Percentiles rank a stretch among this genome's conserved stretches.
phyloP scores from a whole-genome alignment of 1,284 basidiomycete genomes.

The Melampsora americana region DNA sequence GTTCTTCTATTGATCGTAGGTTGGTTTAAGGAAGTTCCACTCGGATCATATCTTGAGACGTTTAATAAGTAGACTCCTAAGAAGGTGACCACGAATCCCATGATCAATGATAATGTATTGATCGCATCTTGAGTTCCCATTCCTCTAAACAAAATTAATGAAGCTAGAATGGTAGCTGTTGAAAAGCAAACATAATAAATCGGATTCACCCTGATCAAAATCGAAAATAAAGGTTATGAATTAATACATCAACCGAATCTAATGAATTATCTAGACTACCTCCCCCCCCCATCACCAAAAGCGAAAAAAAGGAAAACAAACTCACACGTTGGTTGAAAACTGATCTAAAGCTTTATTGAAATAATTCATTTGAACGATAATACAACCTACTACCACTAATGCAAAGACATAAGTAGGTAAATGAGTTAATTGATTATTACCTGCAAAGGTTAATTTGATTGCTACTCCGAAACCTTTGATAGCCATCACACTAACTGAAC shows the following conservation, averaged over 20 bases:
- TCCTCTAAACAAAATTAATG: constrained; percentile 92
- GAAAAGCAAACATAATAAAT: constrained; percentile 99
- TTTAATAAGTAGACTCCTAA: constrained; percentile 88
- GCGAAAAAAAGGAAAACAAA: constrained; percentile 48
- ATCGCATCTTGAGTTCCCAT: constrained; percentile 83
- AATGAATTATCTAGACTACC: too few species aligned
- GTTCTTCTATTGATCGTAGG: constrained; percentile 2
- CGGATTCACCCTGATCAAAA: constrained; percentile 76
- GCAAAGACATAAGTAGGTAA: constrained; percentile 93
- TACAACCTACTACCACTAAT: constrained; percentile 76
- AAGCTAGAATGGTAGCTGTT: constrained; percentile 89
- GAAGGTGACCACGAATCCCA: constrained; percentile 84
- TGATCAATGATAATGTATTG: constrained; percentile 77
- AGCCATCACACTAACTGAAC: constrained; percentile 84
- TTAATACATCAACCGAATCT: background rate
- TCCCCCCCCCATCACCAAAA: too few species aligned
- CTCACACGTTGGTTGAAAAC: constrained; percentile 95
- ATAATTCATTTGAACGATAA: constrained; percentile 93
- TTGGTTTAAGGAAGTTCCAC: constrained; percentile 27
- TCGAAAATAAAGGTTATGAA: background rate
- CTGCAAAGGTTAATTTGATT: constrained; percentile 86
- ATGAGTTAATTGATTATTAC: constrained; percentile 93
- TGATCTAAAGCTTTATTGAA: constrained; percentile 98
- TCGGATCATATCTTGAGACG: constrained; percentile 61
- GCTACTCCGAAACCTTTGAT: constrained; percentile 96